Conservation (phyloP, 768 basidiomycete species). For the Russula sp. region DNA sequence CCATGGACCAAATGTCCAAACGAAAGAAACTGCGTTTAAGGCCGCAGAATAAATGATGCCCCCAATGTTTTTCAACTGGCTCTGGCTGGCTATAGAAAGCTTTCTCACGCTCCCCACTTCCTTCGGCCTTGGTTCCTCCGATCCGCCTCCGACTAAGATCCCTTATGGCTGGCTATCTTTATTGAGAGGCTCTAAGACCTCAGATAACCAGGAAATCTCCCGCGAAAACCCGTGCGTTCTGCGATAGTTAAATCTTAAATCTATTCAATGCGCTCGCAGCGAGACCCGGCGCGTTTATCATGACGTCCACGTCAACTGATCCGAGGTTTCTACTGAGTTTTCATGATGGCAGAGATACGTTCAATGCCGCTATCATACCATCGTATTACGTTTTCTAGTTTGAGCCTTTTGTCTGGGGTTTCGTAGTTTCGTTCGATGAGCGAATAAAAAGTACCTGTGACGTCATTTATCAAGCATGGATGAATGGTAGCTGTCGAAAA, state of each 20-base stretch:
- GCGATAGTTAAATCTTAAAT: neutral
- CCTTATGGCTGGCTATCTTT: neutral
- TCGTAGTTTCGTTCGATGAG: neutral
- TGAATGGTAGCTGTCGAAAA: neutral
- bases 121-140: neutral
- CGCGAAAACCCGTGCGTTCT: neutral
- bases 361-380: neutral
- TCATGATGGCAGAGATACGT: neutral
- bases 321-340: constrained; percentile 7
- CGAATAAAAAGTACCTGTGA: neutral
- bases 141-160: neutral
- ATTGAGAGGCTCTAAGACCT: neutral
- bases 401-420: no score
- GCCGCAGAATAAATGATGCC: constrained; percentile 13
- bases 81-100: constrained; percentile 8
- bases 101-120: constrained; percentile 11
- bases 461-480: neutral
- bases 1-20: constrained; percentile 40
- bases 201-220: neutral
- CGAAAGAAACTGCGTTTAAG: constrained; percentile 17
- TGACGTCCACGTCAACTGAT: constrained; percentile 16
- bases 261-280: neutral
- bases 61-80: constrained; percentile 7
- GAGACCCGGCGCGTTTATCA: neutral
- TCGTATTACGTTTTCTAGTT: neutral